Evolutionary conservation across 2,329 filamentous ascomycete species (phyloP).

Genomic region (Seiridium unicorne): DNA sequence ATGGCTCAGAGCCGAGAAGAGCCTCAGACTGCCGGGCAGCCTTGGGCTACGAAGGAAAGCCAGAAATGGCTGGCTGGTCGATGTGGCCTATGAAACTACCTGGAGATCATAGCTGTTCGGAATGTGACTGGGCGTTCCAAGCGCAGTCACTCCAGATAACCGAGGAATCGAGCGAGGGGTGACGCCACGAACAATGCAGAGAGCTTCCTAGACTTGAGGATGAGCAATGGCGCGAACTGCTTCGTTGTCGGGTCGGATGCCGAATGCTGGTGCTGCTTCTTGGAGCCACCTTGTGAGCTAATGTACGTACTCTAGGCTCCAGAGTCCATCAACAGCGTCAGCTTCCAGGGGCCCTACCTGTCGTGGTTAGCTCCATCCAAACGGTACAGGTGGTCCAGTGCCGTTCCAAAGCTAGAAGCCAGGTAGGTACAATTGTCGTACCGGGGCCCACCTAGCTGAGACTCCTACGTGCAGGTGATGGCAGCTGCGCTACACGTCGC

Average conservation of each 20-base stretch:
- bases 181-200: not conserved
- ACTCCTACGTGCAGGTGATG: too few relatives aligned
- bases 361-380: not conserved
- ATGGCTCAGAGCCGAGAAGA: constrained; percentile 38
- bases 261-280: not conserved
- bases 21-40: not conserved
- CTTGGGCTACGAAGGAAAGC: constrained; percentile 7
- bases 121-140: constrained; percentile 14
- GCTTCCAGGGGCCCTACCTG: not conserved
- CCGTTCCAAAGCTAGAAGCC: too few relatives aligned
- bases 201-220: not conserved
- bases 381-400: not conserved
- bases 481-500: not conserved
- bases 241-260: not conserved
- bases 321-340: not conserved
- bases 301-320: not conserved
- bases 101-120: constrained; percentile 47
- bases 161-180: not conserved
- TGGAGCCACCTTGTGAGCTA: constrained; percentile 4
- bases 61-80: constrained; percentile 33
- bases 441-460: too few relatives aligned
- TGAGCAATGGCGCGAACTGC: not conserved
- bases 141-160: constrained; percentile 7
- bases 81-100: constrained; percentile 38
- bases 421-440: too few relatives aligned